These are phyloP conservation scores for Hygrocybe coccinea DNA, from an alignment of 768 basidiomycete genomes.

Conservation along the genomic window DNA sequence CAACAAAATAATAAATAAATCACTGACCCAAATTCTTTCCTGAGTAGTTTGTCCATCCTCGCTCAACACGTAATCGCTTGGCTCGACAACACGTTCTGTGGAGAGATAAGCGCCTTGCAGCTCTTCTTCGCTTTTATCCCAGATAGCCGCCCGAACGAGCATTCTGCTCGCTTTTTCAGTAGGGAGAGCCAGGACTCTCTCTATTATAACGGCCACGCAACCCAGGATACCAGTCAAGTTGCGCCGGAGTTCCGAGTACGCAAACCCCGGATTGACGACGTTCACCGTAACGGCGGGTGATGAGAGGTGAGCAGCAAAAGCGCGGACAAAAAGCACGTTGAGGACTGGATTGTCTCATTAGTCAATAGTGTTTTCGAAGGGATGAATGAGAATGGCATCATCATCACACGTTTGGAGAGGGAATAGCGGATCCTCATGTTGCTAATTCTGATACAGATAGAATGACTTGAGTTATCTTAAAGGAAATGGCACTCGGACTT, in stretches of 20 bases:
- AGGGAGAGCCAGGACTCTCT: slow-evolving; percentile 31
- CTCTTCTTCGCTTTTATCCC: slow-evolving; percentile 14
- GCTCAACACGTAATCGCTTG: slow-evolving; percentile 32
- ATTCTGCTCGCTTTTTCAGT: slow-evolving; percentile 35
- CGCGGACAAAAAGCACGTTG: slow-evolving; percentile 37
- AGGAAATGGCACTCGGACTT: slow-evolving; percentile 7
- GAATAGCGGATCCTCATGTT: slow-evolving; percentile 23
- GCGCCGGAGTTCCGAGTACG: slow-evolving; percentile 34
- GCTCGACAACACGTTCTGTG: slow-evolving; percentile 22
- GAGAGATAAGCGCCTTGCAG: slow-evolving; percentile 31
- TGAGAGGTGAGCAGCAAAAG: slow-evolving; percentile 29
- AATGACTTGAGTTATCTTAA: neutral
- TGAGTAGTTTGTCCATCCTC: slow-evolving; percentile 27
- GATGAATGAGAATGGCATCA: neutral
- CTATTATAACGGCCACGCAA: slow-evolving; percentile 21
- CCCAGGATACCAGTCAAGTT: slow-evolving; percentile 17
- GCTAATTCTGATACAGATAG: slow-evolving; percentile 3
- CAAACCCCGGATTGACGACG: slow-evolving; percentile 40
- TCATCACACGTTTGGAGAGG: slow-evolving; percentile 31
- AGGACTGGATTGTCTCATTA: slow-evolving; percentile 30
- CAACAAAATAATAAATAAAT: neutral
- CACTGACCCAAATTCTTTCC: slow-evolving; percentile 34
- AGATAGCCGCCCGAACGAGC: slow-evolving; percentile 34
- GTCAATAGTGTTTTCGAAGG: neutral
- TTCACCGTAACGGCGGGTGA: slow-evolving; percentile 29